phyloP scores from a whole-genome alignment of 345 rosid species.

The Dipteronia sinensis region DNA sequence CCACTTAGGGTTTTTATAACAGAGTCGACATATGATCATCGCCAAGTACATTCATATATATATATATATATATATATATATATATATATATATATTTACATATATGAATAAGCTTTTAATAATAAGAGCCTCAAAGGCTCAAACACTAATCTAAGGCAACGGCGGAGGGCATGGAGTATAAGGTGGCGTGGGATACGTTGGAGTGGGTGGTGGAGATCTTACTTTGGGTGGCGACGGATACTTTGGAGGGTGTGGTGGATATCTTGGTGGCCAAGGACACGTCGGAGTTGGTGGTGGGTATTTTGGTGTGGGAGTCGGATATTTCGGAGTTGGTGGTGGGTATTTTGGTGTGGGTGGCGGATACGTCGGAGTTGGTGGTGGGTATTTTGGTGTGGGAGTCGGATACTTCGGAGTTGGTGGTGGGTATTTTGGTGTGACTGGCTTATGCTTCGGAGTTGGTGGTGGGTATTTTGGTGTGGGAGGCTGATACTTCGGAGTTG shows the following conservation, averaged over 20 bases:
- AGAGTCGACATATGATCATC: too few relatives aligned
- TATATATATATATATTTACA: too few relatives aligned
- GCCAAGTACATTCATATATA: too few relatives aligned
- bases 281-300: constrained; percentile 1
- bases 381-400: neutral
- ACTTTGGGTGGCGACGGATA: constrained; percentile 7
- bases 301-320: constrained; percentile 11
- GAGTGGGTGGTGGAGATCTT: too few relatives aligned
- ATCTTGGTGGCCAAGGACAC: constrained; percentile 14
- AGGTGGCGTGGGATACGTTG: too few relatives aligned
- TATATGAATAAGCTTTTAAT: too few relatives aligned
- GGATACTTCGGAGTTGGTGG: constrained; percentile 13
- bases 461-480: constrained; percentile 7
- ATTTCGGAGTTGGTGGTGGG: neutral
- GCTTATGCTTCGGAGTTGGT: constrained; percentile 7
- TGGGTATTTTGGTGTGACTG: neutral
- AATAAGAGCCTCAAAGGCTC: too few relatives aligned
- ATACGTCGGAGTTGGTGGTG: neutral
- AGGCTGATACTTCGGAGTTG: neutral
- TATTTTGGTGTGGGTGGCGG: neutral
- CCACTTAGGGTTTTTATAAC: too few relatives aligned
- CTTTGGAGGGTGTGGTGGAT: neutral
- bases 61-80: too few relatives aligned
- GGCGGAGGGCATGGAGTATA: too few relatives aligned
- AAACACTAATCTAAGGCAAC: too few relatives aligned